Percentiles rank a stretch among this genome's conserved stretches.
Conservation (phyloP, 2,329 filamentous ascomycete genomes). For the Fusarium praegraminearum region DNA sequence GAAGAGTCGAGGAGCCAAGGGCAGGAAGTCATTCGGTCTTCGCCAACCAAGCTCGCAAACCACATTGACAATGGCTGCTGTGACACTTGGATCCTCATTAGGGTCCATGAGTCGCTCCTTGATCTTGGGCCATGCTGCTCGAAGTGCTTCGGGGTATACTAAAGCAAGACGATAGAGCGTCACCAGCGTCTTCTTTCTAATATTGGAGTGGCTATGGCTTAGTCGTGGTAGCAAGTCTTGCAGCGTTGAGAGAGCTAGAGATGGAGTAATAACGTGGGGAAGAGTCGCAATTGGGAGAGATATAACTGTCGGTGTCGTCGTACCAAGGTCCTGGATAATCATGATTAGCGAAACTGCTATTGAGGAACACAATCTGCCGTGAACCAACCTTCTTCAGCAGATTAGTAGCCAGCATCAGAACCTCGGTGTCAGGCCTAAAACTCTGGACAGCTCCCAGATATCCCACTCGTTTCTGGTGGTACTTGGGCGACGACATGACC, state of each 20-base stretch:
- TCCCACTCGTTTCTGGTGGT: constrained; percentile 93
- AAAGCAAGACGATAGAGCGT: constrained; percentile 93
- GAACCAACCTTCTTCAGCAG: constrained; percentile 84
- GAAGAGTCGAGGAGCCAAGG: constrained; percentile 90
- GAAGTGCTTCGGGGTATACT: constrained; percentile 94
- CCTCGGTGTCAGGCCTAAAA: constrained; percentile 94
- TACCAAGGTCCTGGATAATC: constrained; percentile 71
- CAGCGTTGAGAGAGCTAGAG: constrained; percentile 88
- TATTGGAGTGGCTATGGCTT: constrained; percentile 84
- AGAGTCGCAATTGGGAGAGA: constrained; percentile 88
- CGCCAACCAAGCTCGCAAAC: constrained; percentile 96
- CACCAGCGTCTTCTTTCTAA: constrained; percentile 96
- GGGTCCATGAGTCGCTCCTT: constrained; percentile 94
- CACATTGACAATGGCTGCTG: constrained; percentile 95
- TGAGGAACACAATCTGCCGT: background rate
- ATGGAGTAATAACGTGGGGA: constrained; percentile 94
- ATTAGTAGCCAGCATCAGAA: constrained; percentile 97
- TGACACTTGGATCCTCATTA: constrained; percentile 90
- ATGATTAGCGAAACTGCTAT: background rate
- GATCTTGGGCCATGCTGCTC: constrained; percentile 96
- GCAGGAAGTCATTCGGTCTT: constrained; percentile 91
- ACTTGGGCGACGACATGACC: constrained; percentile 97
- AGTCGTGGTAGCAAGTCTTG: constrained; percentile 88
- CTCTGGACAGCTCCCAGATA: constrained; percentile 96
- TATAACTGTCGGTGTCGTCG: constrained; percentile 79